Conservation (phyloP, 1,139 yeast genomes). For the Starmera stellimalicola region DNA sequence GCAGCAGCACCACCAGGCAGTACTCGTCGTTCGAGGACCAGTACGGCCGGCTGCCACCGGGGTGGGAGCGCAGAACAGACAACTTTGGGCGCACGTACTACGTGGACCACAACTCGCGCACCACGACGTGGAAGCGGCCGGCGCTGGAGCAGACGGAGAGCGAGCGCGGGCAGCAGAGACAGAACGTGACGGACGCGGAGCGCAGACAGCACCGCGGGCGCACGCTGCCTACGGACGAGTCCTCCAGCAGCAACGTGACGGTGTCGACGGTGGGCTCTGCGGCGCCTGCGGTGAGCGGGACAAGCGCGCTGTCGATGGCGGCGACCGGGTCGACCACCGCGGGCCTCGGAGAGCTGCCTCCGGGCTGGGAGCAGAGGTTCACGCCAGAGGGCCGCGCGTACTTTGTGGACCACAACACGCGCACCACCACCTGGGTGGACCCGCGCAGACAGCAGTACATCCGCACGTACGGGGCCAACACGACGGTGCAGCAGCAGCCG, state of each 20-base stretch:
- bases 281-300: constrained; percentile 44
- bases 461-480: constrained; percentile 81
- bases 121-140: constrained; percentile 98
- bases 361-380: constrained; percentile 98
- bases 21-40: constrained; percentile 95
- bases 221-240: constrained; percentile 72
- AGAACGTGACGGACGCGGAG: constrained; percentile 70
- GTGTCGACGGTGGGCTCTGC: constrained; percentile 30
- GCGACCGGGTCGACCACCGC: constrained; percentile 90
- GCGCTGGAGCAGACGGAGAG: constrained; percentile 59
- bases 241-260: constrained; percentile 31
- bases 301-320: constrained; percentile 72
- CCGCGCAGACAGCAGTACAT: constrained; percentile 98
- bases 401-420: constrained; percentile 95
- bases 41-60: constrained; percentile 91
- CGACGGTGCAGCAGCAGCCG: constrained; percentile 94
- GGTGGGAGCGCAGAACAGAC: constrained; percentile 98
- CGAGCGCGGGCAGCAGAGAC: constrained; percentile 49
- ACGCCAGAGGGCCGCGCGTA: constrained; percentile 98
- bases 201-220: constrained; percentile 87
- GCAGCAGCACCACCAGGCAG: constrained; percentile 36
- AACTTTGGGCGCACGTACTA: constrained; percentile 95
- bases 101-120: constrained; percentile 94
- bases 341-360: constrained; percentile 93
- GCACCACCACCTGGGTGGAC: constrained; percentile 99